Evolutionary conservation across 169 alveolate genomes (phyloP).

Genomic region (Eimeria falciformis): DNA sequence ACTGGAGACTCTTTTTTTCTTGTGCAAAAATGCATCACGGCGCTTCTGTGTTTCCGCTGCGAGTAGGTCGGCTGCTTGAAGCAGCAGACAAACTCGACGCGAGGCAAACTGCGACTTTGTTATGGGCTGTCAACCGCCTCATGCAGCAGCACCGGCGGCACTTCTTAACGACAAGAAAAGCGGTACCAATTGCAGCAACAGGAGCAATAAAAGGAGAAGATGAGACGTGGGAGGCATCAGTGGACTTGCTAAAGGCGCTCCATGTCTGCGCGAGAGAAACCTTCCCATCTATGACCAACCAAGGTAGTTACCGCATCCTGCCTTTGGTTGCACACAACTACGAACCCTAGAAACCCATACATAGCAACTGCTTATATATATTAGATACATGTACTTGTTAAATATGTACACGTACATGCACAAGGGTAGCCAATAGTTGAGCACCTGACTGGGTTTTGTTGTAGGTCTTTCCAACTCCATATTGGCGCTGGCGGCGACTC

Average conservation of each 20-base stretch:
- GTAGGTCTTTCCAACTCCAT: constrained; percentile 45
- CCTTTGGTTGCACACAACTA: too few species aligned
- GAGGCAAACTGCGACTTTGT: neutral
- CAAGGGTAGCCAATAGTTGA: too few species aligned
- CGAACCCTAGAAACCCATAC: too few species aligned
- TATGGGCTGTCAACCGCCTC: neutral
- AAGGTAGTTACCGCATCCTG: neutral
- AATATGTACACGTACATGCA: too few species aligned
- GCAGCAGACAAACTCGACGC: constrained; percentile 1
- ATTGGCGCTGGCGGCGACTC: constrained; percentile 19
- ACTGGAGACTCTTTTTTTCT: too few species aligned
- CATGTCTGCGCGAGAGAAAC: neutral
- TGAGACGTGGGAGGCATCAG: neutral
- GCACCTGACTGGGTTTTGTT: neutral
- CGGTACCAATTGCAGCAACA: neutral
- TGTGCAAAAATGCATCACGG: too few species aligned
- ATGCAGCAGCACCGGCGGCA: neutral
- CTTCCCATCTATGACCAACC: neutral
- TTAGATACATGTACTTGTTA: too few species aligned
- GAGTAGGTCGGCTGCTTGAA: neutral
- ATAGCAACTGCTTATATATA: too few species aligned
- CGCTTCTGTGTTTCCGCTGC: neutral
- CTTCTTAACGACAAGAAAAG: neutral
- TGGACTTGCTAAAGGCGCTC: neutral
- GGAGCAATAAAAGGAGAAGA: neutral